Evolutionary conservation across 352 stramenopile species (phyloP).

Genomic region (Phytophthora litchii): DNA sequence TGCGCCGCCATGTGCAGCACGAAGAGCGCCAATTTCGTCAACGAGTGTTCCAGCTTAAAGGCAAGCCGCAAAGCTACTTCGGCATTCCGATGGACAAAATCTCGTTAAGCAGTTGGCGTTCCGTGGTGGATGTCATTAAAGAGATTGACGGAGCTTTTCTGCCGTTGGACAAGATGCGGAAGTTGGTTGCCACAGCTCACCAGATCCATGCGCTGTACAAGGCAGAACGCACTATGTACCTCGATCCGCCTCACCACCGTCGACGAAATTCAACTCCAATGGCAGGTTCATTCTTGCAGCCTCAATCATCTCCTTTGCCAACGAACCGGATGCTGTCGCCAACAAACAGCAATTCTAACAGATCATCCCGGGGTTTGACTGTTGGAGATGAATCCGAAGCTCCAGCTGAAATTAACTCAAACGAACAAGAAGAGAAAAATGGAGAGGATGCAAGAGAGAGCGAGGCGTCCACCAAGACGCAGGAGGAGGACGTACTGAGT

Average conservation of each 20-base stretch:
- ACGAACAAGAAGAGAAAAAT: conserved; percentile 12
- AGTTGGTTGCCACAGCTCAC: conserved; percentile 72
- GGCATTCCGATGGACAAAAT: conserved; percentile 81
- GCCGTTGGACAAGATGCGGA: conserved; percentile 85
- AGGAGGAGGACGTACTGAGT: conserved; percentile 76
- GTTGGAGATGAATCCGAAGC: conserved; percentile 34
- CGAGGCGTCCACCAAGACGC: conserved; percentile 23
- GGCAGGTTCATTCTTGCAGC: conserved; percentile 28
- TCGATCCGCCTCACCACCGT: conserved; percentile 36
- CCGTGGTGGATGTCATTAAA: conserved; percentile 76
- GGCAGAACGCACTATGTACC: conserved; percentile 58
- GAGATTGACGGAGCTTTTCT: conserved; percentile 86
- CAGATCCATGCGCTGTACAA: conserved; percentile 79
- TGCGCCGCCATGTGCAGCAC: conserved; percentile 55
- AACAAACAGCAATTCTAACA: conserved; percentile 30
- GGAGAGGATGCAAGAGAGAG: conserved; percentile 9
- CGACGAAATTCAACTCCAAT: conserved; percentile 52
- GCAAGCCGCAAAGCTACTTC: conserved; percentile 85
- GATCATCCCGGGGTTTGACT: conserved; percentile 33
- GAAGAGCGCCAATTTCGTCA: conserved; percentile 82
- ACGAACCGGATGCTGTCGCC: conserved; percentile 32
- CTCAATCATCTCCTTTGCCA: conserved; percentile 16
- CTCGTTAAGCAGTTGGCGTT: conserved; percentile 77
- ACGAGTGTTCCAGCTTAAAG: conserved; percentile 64
- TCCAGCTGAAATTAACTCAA: conserved; percentile 13